Evolutionary conservation across 305 asterid genomes (phyloP), one percentile per base, ranked within the genome.

Genomic region (Solanum chacoense): DNA sequence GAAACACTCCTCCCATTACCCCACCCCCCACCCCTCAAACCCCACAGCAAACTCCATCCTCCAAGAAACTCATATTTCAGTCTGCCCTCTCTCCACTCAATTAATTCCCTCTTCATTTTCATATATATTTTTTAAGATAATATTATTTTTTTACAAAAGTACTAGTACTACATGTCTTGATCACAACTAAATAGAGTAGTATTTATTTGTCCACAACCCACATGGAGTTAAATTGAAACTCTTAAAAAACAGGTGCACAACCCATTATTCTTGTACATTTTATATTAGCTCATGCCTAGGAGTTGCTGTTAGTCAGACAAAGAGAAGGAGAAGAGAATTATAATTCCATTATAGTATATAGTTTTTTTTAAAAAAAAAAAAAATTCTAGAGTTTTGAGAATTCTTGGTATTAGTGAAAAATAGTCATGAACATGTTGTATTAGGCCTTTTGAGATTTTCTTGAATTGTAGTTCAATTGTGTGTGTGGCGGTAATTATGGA

Each of bases 151-250:
- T 36, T 1, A 45, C 14, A 14, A 45, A 42, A 42, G 34, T 80
- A 45, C 13, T 79, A 38, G 36, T 13, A 40, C 94, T 79, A 38
- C 94, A 91, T 92, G 92, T 94, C 97, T 92, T 91, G 93, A 92
- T 93, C 98, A 92, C 93, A 88, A 92, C 94, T 42, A 55, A 77
- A 59, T 67, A 26, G 31, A 71, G 65, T 94, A 93, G 92, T 94
- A 93, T 92, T 90, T 92, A 93, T 93, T 93, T 81, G 88, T 93
- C 91, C 91, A 93, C 85, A 86, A 40, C 92, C 86, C 95, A 95
- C 97, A 95, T 94, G 96, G 93, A 40, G 65, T 92, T 84, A 89
- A 90, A 91, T 92, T 94, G 89, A 90, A 89, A 90, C 93, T 92
- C 92, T 95, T 88, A 55, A 91, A 42, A 91, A 89, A 88, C 85